These are phyloP conservation scores for Biscogniauxia marginata DNA, from an alignment of 2,329 filamentous ascomycete species.

Conservation along the genomic window DNA sequence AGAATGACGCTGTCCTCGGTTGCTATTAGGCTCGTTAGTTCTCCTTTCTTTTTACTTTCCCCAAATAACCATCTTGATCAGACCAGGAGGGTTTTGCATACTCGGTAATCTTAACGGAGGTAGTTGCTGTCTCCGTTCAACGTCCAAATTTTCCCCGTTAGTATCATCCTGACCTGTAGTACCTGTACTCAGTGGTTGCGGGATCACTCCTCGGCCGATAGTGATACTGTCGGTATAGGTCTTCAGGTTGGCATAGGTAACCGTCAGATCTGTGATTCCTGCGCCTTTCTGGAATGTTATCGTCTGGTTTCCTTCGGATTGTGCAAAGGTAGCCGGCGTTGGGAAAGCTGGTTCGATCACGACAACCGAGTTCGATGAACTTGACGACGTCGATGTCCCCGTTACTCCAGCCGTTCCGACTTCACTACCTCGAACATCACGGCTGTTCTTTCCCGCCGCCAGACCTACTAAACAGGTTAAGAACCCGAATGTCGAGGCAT, in stretches of 20 bases:
- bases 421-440: conserved; percentile 6
- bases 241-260: conserved; percentile 9
- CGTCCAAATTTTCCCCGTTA: background rate
- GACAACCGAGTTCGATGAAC: conserved; percentile 12
- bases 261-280: conserved; percentile 7
- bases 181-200: background rate
- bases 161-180: background rate
- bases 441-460: conserved; percentile 6
- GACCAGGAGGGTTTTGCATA: conserved; percentile 3
- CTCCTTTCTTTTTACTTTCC: conserved; percentile 3
- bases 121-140: conserved; percentile 3
- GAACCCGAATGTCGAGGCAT: conserved; percentile 25
- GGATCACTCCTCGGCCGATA: conserved; percentile 4
- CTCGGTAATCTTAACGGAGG: conserved; percentile 6
- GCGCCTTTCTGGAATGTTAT: conserved; percentile 3
- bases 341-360: conserved; percentile 1
- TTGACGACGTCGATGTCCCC: background rate
- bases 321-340: conserved; percentile 9
- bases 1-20: conserved; percentile 13
- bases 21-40: conserved; percentile 1
- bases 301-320: background rate
- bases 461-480: conserved; percentile 22
- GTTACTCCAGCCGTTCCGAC: background rate
- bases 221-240: conserved; percentile 1
- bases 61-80: background rate